Evolutionary conservation across 345 rosid genomes (phyloP).

Genomic region (Clarkia xantiana): DNA sequence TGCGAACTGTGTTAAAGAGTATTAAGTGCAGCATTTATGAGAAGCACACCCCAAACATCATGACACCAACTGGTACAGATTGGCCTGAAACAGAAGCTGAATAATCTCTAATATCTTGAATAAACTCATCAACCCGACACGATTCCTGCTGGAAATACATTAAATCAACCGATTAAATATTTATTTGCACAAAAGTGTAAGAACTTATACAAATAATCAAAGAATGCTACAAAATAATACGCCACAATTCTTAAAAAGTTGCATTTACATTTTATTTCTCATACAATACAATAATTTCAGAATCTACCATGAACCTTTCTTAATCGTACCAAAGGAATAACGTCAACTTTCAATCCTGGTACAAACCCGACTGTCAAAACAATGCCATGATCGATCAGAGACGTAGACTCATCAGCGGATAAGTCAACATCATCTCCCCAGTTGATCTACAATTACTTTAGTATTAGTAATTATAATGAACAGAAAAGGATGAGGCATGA

Average conservation of each 20-base stretch:
- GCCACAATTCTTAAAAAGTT: no score
- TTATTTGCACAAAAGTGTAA: not conserved
- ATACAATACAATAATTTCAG: no score
- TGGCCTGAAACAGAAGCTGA: conserved; percentile 38
- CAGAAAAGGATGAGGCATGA: not conserved
- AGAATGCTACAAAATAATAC: no score
- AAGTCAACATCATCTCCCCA: conserved; percentile 5
- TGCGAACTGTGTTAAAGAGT: not conserved
- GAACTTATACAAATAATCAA: no score
- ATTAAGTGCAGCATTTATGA: conserved; percentile 4
- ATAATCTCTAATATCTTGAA: conserved; percentile 41
- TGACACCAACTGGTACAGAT: conserved; percentile 43
- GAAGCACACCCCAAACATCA: conserved; percentile 67
- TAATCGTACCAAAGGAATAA: conserved; percentile 26
- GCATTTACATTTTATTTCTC: no score
- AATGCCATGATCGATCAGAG: conserved; percentile 15
- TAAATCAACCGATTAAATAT: not conserved
- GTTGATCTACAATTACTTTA: conserved; percentile 24
- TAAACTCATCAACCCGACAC: conserved; percentile 33
- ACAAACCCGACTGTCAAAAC: conserved; percentile 57
- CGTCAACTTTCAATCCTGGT: conserved; percentile 77
- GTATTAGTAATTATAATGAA: conserved; percentile 3
- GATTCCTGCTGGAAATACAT: conserved; percentile 19
- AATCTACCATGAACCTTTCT: conserved; percentile 18
- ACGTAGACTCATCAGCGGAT: conserved; percentile 4